Base-by-base conservation (phyloP, 2,329 filamentous ascomycete species). In the Apiospora hydei region DNA sequence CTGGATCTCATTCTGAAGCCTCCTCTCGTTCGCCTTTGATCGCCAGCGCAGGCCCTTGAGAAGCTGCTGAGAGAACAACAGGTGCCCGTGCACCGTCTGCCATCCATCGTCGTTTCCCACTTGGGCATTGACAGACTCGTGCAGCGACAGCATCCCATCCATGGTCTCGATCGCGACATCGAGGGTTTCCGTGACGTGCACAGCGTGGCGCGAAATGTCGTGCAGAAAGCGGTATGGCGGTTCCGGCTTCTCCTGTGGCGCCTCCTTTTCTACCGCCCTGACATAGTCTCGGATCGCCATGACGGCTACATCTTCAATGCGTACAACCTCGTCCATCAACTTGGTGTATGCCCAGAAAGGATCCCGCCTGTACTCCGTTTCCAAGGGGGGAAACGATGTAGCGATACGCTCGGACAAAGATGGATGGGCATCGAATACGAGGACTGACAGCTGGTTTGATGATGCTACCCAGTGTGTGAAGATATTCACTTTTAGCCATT, bases 1-100 rank as follows among this genome's bases (percentile, higher is more conserved):
- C 72, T 90, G 79, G 80, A 91, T 83, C 84, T 91, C 78, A 81
- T 91, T 79, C 78, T 87, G 69, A 77, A 92, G 81, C 72, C 90
- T 74, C 14, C 83, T 79, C 18, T 82, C 80, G 75, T 84, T 86
- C 0, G 84, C 81, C 0, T 73, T 72, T 0, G 84, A 80, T 16
- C 85, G 81, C 11, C 78, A 74, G 1, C 79, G 78, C 0, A 85
- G 77, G 67, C 80, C 82, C 21, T 75, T 73, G 1, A 84, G 69
- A 18, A 83, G 78, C n/a, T 81, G 78, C 43, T 81, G 77, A 41
- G 76, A 78, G 70, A 80, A 83, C 0, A 75, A 71, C 4, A 86
- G 77, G 4, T 80, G 75, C 30, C 79, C 74, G 38, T 79, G 78
- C 0, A 83, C 77, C 6, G 76, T 74, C 18, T 75, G 72, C 18